Evolutionary conservation across 352 stramenopile species (phyloP).

Genomic region (Plasmopara halstedii): DNA sequence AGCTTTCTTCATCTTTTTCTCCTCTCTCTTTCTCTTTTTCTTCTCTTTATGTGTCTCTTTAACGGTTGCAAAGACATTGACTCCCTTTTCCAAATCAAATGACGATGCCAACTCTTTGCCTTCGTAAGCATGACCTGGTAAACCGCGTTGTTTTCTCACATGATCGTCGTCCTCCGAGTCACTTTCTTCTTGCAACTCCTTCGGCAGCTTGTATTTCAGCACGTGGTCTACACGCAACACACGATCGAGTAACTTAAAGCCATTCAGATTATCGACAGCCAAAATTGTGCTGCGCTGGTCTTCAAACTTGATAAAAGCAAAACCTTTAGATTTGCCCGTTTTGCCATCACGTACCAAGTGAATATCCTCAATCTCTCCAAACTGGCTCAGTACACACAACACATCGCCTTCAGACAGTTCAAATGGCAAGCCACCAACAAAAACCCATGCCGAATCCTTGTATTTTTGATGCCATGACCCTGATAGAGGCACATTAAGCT

Average conservation of each 20-base stretch:
- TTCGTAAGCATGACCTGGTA: conserved; percentile 83
- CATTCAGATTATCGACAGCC: conserved; percentile 97
- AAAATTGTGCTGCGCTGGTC: conserved; percentile 94
- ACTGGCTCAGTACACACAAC: conserved; percentile 86
- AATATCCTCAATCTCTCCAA: conserved; percentile 92
- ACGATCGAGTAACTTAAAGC: conserved; percentile 84
- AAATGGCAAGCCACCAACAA: conserved; percentile 89
- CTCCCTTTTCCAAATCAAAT: conserved; percentile 66
- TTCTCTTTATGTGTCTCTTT: conserved; percentile 46
- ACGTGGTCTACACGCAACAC: conserved; percentile 96
- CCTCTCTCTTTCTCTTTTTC: conserved; percentile 48
- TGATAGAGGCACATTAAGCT: conserved; percentile 56
- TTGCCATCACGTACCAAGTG: conserved; percentile 94
- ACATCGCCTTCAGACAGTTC: conserved; percentile 95
- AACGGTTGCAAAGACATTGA: conserved; percentile 77
- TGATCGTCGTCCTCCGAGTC: conserved; percentile 39
- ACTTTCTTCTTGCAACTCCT: conserved; percentile 81
- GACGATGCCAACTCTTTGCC: conserved; percentile 71
- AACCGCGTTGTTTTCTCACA: conserved; percentile 28
- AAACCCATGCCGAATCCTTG: conserved; percentile 94
- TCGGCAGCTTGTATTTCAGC: conserved; percentile 95
- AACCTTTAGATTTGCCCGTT: conserved; percentile 94
- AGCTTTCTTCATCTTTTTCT: conserved; percentile 49
- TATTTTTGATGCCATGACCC: conserved; percentile 85
- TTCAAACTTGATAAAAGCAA: conserved; percentile 97